Evolutionary conservation across 306 rosid genomes (phyloP).

Genomic region (Acacia acuminata): DNA sequence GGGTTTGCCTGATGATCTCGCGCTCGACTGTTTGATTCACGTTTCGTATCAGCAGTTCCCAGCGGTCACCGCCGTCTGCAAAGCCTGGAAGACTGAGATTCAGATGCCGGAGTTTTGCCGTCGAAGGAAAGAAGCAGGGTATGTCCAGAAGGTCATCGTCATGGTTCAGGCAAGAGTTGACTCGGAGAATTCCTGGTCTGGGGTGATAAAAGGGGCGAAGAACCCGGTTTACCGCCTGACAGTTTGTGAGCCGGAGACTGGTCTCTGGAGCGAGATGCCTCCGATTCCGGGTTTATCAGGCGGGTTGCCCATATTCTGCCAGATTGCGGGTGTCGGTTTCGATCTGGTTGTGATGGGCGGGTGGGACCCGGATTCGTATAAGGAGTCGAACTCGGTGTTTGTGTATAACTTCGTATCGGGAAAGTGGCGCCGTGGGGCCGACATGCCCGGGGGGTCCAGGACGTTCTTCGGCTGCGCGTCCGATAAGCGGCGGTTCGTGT

Average conservation of each 20-base stretch:
- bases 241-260: slow-evolving; percentile 46
- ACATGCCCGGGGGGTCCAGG: slow-evolving; percentile 70
- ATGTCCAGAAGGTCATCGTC: slow-evolving; percentile 47
- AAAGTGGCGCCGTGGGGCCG: slow-evolving; percentile 64
- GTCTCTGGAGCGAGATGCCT: slow-evolving; percentile 57
- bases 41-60: slow-evolving; percentile 46
- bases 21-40: slow-evolving; percentile 57
- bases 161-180: slow-evolving; percentile 55
- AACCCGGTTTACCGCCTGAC: slow-evolving; percentile 53
- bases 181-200: slow-evolving; percentile 20
- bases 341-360: slow-evolving; percentile 72
- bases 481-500: slow-evolving; percentile 41
- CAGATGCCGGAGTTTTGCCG: slow-evolving; percentile 58
- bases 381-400: slow-evolving; percentile 51
- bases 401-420: slow-evolving; percentile 46
- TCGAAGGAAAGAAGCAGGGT: slow-evolving; percentile 37
- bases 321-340: slow-evolving; percentile 52
- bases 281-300: slow-evolving; percentile 26
- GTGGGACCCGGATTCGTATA: slow-evolving; percentile 66
- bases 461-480: slow-evolving; percentile 64
- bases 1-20: slow-evolving; percentile 68
- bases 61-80: slow-evolving; percentile 45
- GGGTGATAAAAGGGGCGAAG: slow-evolving; percentile 9
- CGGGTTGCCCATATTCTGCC: slow-evolving; percentile 75
- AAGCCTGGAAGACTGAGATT: slow-evolving; percentile 59